A percentile compares a stretch with the other conserved stretches of the same genome.
Conservation (phyloP, 208 protist genomes). For the Sergeia podlipaevii region DNA sequence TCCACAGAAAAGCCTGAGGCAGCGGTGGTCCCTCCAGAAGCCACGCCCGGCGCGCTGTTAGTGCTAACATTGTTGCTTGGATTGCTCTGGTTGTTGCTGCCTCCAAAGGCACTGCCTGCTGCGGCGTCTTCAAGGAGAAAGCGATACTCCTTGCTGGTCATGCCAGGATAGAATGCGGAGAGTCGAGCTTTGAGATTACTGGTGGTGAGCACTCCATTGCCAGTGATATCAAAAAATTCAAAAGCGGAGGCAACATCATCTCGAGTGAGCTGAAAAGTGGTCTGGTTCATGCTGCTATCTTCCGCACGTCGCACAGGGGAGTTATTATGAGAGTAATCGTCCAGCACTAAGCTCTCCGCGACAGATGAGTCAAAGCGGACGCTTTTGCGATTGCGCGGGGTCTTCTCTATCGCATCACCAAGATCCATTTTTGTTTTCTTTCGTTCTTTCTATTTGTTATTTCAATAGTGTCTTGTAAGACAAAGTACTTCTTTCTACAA, state of each 20-base stretch:
- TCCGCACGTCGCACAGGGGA: neutral
- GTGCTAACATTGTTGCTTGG: neutral
- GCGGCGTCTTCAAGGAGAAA: constrained; percentile 86
- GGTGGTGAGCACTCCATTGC: constrained; percentile 75
- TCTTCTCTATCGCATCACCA: too few relatives aligned
- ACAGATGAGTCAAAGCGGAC: too few relatives aligned
- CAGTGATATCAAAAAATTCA: constrained; percentile 88
- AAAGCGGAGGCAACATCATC: constrained; percentile 91
- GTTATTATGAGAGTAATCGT: neutral
- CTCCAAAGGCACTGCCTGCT: neutral
- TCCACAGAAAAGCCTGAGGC: constrained; percentile 69
- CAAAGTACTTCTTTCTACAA: too few relatives aligned
- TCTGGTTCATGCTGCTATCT: neutral
- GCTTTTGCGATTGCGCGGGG: too few relatives aligned
- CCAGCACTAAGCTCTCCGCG: neutral
- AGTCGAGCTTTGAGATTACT: constrained; percentile 85
- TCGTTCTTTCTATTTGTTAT: too few relatives aligned
- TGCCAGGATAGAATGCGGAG: constrained; percentile 89
- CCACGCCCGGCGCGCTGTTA: neutral
- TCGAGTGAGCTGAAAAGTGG: constrained; percentile 46
- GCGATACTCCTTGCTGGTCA: constrained; percentile 91
- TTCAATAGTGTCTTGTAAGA: too few relatives aligned
- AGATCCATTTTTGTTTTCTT: too few relatives aligned
- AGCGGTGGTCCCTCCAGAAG: neutral
- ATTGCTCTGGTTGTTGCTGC: neutral